Evolutionary conservation across 345 rosid species (phyloP).

Genomic region (Lumnitzera racemosa): DNA sequence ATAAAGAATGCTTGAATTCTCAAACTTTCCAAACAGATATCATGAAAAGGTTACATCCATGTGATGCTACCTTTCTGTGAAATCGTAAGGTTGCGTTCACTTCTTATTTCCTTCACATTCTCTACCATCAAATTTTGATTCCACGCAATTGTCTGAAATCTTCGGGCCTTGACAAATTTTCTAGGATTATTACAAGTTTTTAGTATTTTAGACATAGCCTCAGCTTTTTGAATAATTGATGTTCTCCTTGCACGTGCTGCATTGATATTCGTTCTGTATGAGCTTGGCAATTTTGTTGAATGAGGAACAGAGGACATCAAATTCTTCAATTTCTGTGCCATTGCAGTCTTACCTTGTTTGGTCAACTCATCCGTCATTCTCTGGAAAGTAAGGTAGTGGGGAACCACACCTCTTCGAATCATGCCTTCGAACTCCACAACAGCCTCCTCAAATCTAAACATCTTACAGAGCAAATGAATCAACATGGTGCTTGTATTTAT

Average conservation of each 20-base stretch:
- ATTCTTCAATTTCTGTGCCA: conserved; percentile 41
- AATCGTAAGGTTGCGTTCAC: not conserved
- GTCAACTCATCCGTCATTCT: conserved; percentile 52
- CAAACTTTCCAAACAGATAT: too few relatives aligned
- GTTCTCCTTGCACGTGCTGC: conserved; percentile 37
- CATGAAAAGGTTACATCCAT: too few relatives aligned
- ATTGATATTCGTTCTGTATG: conserved; percentile 24
- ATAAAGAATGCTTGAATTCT: too few relatives aligned
- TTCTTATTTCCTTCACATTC: conserved; percentile 10
- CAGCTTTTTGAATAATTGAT: conserved; percentile 57
- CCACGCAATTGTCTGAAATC: conserved; percentile 16
- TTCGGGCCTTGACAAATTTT: conserved; percentile 40
- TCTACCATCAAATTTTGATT: conserved; percentile 22
- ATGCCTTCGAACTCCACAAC: conserved; percentile 55
- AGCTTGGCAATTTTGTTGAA: conserved; percentile 54
- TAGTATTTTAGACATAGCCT: conserved; percentile 68
- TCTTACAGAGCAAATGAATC: conserved; percentile 56
- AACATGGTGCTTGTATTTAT: conserved; percentile 57
- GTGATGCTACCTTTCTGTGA: too few relatives aligned
- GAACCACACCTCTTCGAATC: conserved; percentile 60
- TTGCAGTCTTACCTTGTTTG: conserved; percentile 42
- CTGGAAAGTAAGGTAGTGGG: conserved; percentile 67
- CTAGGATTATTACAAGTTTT: conserved; percentile 63
- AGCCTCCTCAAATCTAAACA: conserved; percentile 66
- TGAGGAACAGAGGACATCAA: conserved; percentile 62